Percentiles rank a stretch among this genome's conserved stretches.
Evolutionary conservation across 108 stramenopile species (phyloP).

Genomic region (Discostella stelligeroides): DNA sequence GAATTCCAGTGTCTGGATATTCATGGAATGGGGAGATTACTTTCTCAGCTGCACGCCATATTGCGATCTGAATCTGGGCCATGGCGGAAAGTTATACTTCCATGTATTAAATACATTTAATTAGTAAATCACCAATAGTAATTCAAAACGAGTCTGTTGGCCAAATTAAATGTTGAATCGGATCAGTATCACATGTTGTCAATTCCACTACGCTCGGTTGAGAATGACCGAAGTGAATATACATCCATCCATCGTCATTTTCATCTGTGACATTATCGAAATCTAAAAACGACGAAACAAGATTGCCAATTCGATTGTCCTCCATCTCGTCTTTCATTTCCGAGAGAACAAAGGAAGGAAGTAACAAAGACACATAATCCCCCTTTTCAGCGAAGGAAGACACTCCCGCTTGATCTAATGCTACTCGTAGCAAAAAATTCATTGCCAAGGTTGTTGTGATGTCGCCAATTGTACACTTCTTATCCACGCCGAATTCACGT

Average conservation of each 20-base stretch:
- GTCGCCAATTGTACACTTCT: background rate
- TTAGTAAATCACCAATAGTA: background rate
- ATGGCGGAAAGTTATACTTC: too few relatives aligned
- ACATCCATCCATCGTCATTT: conserved; percentile 77
- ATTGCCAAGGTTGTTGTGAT: conserved; percentile 34
- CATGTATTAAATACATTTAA: too few relatives aligned
- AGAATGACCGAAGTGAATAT: conserved; percentile 35
- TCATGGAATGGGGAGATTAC: conserved; percentile 1
- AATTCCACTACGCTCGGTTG: conserved; percentile 23
- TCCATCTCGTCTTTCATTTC: conserved; percentile 22
- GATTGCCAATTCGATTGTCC: background rate
- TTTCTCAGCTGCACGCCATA: too few relatives aligned
- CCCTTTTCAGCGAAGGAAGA: background rate
- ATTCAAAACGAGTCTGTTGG: conserved; percentile 72
- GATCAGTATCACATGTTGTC: conserved; percentile 8
- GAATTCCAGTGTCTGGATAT: background rate
- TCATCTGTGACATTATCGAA: conserved; percentile 19
- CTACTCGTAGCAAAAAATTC: conserved; percentile 13
- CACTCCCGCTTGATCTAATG: conserved; percentile 23
- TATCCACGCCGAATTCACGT: conserved; percentile 69
- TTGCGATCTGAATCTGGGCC: too few relatives aligned
- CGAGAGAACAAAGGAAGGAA: conserved; percentile 55
- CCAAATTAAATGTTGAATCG: conserved; percentile 68
- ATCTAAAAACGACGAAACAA: conserved; percentile 14
- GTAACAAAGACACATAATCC: conserved; percentile 5